Conservation (phyloP, 2,329 filamentous ascomycete genomes). For the Aspergillus phoenicis region DNA sequence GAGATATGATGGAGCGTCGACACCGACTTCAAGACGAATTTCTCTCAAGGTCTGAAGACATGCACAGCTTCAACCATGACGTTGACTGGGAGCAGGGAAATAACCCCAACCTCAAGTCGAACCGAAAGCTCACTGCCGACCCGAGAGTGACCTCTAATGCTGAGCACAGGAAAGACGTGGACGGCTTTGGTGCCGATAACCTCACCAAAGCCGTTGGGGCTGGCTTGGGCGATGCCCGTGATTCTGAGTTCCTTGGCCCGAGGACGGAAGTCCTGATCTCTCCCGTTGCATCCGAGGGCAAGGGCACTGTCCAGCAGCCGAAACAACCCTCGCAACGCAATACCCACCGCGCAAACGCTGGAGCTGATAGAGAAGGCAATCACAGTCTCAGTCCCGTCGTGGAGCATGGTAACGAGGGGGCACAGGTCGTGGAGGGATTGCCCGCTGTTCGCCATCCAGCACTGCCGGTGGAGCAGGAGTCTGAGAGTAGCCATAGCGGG, state of each 20-base stretch:
- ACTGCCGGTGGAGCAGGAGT: slow-evolving; percentile 72
- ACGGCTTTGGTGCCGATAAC: slow-evolving; percentile 74
- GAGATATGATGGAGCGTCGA: slow-evolving; percentile 46
- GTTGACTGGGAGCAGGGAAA: slow-evolving; percentile 63
- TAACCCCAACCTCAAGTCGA: slow-evolving; percentile 59
- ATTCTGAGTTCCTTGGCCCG: slow-evolving; percentile 68
- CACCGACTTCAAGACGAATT: slow-evolving; percentile 58
- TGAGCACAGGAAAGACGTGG: slow-evolving; percentile 72
- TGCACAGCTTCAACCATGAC: slow-evolving; percentile 75
- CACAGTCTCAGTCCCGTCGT: slow-evolving; percentile 19
- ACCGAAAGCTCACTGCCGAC: slow-evolving; percentile 59
- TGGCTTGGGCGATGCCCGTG: slow-evolving; percentile 66
- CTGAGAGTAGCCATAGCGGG: slow-evolving; percentile 81
- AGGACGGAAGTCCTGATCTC: slow-evolving; percentile 71
- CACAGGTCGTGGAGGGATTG: slow-evolving; percentile 27
- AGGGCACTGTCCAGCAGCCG: slow-evolving; percentile 59
- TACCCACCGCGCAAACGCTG: slow-evolving; percentile 20
- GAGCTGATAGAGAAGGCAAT: slow-evolving; percentile 22
- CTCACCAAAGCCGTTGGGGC: slow-evolving; percentile 68
- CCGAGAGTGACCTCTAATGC: slow-evolving; percentile 61
- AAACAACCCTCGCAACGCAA: slow-evolving; percentile 47
- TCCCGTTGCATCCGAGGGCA: slow-evolving; percentile 65
- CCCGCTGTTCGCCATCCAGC: slow-evolving; percentile 61
- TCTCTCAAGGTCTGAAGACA: slow-evolving; percentile 56
- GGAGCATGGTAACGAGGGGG: slow-evolving; percentile 24